These are phyloP conservation scores for Trifolium dubium DNA, from an alignment of 306 rosid genomes.

Conservation along the genomic window DNA sequence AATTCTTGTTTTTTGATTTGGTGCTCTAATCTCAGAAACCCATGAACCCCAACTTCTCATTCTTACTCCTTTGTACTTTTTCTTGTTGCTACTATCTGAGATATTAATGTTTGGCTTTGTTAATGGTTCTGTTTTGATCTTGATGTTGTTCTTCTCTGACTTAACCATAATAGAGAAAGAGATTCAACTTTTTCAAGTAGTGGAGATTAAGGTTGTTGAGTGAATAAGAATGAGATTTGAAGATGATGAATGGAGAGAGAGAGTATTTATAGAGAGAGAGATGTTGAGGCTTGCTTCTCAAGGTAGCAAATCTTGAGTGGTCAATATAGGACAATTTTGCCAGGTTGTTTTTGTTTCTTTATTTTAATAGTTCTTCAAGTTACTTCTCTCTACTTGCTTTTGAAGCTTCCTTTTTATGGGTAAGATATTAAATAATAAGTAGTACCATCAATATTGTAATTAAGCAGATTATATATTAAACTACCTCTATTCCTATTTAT, in stretches of 20 bases:
- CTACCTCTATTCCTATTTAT: too few relatives aligned
- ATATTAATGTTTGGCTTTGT: background rate
- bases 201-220: background rate
- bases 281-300: constrained; percentile 39
- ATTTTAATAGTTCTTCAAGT: constrained; percentile 36
- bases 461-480: too few relatives aligned
- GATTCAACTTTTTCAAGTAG: constrained; percentile 29
- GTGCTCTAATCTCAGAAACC: constrained; percentile 98
- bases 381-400: constrained; percentile 33
- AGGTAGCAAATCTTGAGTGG: constrained; percentile 42
- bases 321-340: constrained; percentile 56
- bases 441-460: background rate
- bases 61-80: constrained; percentile 95
- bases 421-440: background rate
- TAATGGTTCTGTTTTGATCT: constrained; percentile 51
- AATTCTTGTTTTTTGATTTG: constrained; percentile 93
- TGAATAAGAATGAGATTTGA: constrained; percentile 34
- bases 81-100: constrained; percentile 43
- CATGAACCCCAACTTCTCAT: constrained; percentile 99
- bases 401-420: constrained; percentile 39
- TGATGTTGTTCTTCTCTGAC: constrained; percentile 58
- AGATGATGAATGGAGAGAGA: constrained; percentile 44
- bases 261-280: constrained; percentile 64
- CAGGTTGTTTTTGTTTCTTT: constrained; percentile 55
- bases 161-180: constrained; percentile 64